phyloP scores from a whole-genome alignment of 2,329 filamentous ascomycete species.

The Rhynchosporium secalis region DNA sequence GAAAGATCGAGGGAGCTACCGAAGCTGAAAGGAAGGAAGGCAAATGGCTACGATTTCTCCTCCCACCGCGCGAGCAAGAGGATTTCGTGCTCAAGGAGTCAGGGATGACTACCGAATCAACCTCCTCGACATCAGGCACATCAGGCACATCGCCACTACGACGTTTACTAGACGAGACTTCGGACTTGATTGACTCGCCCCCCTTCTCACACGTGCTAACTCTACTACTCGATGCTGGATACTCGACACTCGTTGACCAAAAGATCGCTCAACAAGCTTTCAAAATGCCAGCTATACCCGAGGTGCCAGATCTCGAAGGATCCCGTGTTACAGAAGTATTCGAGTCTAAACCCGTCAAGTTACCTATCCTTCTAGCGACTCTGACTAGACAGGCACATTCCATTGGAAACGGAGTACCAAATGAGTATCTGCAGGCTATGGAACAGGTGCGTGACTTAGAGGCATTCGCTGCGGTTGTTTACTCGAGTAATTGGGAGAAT shows the following conservation, averaged over 20 bases:
- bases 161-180: constrained; percentile 89
- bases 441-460: constrained; percentile 75
- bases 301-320: constrained; percentile 31
- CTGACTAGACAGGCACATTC: constrained; percentile 87
- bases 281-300: constrained; percentile 52
- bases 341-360: constrained; percentile 59
- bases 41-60: constrained; percentile 76
- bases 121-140: constrained; percentile 43
- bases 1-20: constrained; percentile 76
- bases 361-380: constrained; percentile 87
- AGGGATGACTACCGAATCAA: constrained; percentile 65
- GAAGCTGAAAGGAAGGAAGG: constrained; percentile 59
- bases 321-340: constrained; percentile 52
- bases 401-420: constrained; percentile 78
- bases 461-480: constrained; percentile 83
- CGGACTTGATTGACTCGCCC: constrained; percentile 92
- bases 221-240: constrained; percentile 82
- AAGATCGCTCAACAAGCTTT: constrained; percentile 81
- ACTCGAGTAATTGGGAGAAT: constrained; percentile 78
- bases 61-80: constrained; percentile 78
- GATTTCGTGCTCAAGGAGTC: constrained; percentile 82
- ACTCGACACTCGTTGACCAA: constrained; percentile 78
- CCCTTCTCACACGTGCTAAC: constrained; percentile 85
- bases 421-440: constrained; percentile 71
- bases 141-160: constrained; percentile 57